Percentiles rank a stretch among this genome's conserved stretches.
Conservation (phyloP, 305 asterid genomes). For the Fraxinus angustifolia region DNA sequence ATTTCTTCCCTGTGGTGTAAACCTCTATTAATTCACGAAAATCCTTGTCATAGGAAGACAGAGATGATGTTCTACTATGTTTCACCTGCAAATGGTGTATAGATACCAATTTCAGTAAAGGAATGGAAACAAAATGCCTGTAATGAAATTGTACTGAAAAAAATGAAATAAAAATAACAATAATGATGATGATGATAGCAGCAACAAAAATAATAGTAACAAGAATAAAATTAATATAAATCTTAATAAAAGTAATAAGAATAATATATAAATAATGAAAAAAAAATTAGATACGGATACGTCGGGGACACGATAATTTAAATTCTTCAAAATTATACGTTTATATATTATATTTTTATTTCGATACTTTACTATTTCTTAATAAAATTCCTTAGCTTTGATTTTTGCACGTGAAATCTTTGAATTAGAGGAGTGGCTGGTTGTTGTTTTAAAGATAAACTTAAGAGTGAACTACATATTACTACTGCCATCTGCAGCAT, state of each 20-base stretch:
- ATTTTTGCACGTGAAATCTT: background rate
- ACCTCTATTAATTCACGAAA: slow-evolving; percentile 43
- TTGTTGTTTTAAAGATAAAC: background rate
- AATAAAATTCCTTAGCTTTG: background rate
- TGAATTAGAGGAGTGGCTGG: background rate
- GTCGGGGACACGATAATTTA: background rate
- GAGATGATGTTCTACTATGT: slow-evolving; percentile 59
- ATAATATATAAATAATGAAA: background rate
- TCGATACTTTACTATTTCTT: background rate
- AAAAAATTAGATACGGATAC: background rate
- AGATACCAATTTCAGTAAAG: slow-evolving; percentile 11
- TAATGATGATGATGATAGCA: background rate
- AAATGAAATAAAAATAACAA: background rate
- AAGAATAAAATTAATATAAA: background rate
- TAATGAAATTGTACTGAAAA: background rate
- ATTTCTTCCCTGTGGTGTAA: slow-evolving; percentile 36
- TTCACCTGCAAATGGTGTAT: slow-evolving; percentile 48
- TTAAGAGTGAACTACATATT: background rate
- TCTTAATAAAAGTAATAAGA: background rate
- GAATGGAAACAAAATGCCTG: slow-evolving; percentile 3
- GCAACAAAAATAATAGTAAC: background rate
- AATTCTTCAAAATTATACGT: background rate
- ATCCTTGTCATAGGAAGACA: slow-evolving; percentile 55
- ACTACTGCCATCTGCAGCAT: background rate
- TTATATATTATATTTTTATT: background rate